Evolutionary conservation across 306 rosid genomes (phyloP), one percentile per base, ranked within the genome.

Genomic region (Lathyrus tuberosus): DNA sequence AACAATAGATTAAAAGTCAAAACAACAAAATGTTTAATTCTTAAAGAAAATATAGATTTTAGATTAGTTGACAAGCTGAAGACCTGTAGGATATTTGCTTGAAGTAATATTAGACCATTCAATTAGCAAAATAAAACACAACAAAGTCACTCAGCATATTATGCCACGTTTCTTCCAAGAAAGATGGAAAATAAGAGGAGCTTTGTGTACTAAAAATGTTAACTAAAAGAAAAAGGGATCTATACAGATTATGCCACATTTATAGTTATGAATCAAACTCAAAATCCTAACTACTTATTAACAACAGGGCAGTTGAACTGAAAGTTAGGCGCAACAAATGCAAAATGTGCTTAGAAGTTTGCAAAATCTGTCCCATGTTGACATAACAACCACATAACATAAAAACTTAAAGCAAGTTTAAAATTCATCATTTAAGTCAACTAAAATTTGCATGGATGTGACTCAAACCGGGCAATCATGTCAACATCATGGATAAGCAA

Each of bases 101-200:
- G 28, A 42, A 3, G 1, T 30, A 46, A 30, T 66, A 54, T 61
- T 65, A 49, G 64, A 75, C 59, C 51, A 62, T 16, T 78, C 41
- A 72, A 44, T 44, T 57, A 15, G 73, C 63, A 65, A 20, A 65
- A 71, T 48, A 52, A 40, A 65, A 48, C 30, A 35, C 44, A 18
- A 48, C 10, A 53, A 8, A 47, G 13, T 26, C 54, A 0, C 12
- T 12, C 47, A 58, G 44, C 38, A 22, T 65, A 47, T 30, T 22
- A n/a, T n/a, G n/a, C n/a, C n/a, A n/a, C n/a, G n/a, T n/a, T n/a
- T n/a, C n/a, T n/a, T n/a, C n/a, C 9, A 47, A 38, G 20, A 38
- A 4, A 49, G 18, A 60, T 15, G 17, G n/a, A 60, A 60, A 60
- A 10, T 17, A 6, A 10, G 28, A 30, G 63, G 20, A 35, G 4